Evolutionary conservation across 208 protist species (phyloP).

Genomic region (Trypanosoma vivax): DNA sequence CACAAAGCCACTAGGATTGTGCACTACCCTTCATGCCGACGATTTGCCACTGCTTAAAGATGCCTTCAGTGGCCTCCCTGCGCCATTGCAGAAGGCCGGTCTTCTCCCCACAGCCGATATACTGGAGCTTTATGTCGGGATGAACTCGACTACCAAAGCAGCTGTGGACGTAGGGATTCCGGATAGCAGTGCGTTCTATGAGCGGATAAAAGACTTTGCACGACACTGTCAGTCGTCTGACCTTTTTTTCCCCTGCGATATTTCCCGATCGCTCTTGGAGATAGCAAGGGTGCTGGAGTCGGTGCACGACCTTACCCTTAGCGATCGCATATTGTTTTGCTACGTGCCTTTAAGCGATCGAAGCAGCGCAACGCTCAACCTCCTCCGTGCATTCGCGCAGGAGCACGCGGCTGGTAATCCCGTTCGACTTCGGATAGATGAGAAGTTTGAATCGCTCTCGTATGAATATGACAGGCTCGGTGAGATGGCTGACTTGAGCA

Average conservation of each 20-base stretch:
- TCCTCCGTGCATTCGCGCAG: constrained; percentile 42
- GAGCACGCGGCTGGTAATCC: constrained; percentile 37
- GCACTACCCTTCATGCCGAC: constrained; percentile 46
- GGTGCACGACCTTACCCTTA: constrained; percentile 33
- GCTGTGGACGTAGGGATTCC: not conserved
- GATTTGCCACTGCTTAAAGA: constrained; percentile 30
- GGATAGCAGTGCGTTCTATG: constrained; percentile 19
- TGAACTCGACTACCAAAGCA: constrained; percentile 19
- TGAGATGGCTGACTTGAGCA: not conserved
- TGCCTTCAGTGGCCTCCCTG: constrained; percentile 17
- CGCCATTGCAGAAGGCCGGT: constrained; percentile 37
- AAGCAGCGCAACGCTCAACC: constrained; percentile 29
- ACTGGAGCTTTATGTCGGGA: constrained; percentile 53
- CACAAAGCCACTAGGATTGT: constrained; percentile 38
- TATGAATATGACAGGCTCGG: constrained; percentile 1
- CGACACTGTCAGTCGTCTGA: constrained; percentile 21
- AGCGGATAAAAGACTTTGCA: constrained; percentile 33
- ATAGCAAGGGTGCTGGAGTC: constrained; percentile 51
- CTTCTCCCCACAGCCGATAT: constrained; percentile 71
- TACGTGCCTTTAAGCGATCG: constrained; percentile 65
- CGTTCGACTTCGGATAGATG: constrained; percentile 43
- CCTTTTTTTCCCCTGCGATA: constrained; percentile 70
- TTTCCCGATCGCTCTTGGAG: constrained; percentile 57
- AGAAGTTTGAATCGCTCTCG: constrained; percentile 14
- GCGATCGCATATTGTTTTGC: constrained; percentile 70